Conservation (phyloP, 2,329 filamentous ascomycete species). For the Daldinia sp. region DNA sequence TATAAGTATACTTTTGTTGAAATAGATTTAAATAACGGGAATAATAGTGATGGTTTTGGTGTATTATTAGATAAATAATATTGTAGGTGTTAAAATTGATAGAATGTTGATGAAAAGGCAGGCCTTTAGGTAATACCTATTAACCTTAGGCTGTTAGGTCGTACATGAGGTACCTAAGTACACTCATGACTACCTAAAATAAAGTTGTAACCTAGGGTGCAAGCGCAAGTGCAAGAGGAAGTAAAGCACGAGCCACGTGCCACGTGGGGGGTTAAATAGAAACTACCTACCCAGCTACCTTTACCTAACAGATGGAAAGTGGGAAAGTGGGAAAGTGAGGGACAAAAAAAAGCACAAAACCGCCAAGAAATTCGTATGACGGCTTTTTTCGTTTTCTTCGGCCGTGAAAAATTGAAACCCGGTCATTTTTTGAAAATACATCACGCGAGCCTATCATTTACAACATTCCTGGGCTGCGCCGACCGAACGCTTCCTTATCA, state of each 20-base stretch:
- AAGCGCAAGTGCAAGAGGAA: too few species aligned
- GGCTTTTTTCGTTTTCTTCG: conserved; percentile 6
- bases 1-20: too few species aligned
- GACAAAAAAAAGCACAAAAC: neutral
- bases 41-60: neutral
- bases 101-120: too few species aligned
- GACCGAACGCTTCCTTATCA: neutral
- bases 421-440: neutral
- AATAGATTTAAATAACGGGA: too few species aligned
- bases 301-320: too few species aligned
- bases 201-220: too few species aligned
- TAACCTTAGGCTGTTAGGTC: too few species aligned
- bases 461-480: neutral
- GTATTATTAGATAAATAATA: neutral
- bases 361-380: conserved; percentile 5
- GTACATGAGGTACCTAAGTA: neutral
- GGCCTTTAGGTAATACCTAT: too few species aligned
- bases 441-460: conserved; percentile 35
- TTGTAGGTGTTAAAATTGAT: too few species aligned
- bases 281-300: too few species aligned
- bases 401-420: conserved; percentile 15
- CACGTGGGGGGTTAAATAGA: conserved; percentile 10
- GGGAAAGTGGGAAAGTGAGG: neutral
- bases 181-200: neutral
- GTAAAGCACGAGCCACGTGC: conserved; percentile 25